Conservation (phyloP, 2,329 filamentous ascomycete genomes). For the Epichloe coenophiala region DNA sequence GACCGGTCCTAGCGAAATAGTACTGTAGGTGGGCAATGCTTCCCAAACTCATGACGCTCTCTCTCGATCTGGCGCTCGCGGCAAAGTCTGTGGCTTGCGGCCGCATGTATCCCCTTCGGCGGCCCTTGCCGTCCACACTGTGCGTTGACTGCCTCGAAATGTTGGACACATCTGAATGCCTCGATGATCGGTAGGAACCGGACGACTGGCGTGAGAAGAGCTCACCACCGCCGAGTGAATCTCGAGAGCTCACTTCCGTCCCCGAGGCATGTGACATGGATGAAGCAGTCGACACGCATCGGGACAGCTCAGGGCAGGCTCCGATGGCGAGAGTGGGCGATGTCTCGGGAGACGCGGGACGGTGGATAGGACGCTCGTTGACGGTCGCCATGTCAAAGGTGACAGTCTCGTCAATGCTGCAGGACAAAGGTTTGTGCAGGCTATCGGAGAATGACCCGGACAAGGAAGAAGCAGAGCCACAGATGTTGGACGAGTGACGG, state of each 20-base stretch:
- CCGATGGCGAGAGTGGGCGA: constrained; percentile 50
- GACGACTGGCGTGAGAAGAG: constrained; percentile 46
- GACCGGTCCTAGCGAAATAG: constrained; percentile 89
- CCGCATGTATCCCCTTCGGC: constrained; percentile 72
- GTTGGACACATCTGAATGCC: constrained; percentile 28
- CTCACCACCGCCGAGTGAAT: constrained; percentile 45
- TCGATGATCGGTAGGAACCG: constrained; percentile 36
- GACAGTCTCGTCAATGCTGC: not conserved
- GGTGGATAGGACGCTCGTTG: constrained; percentile 17
- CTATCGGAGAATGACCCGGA: not conserved
- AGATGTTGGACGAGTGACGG: not conserved
- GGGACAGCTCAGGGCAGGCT: constrained; percentile 43
- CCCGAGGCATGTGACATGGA: constrained; percentile 44
- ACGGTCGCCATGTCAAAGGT: constrained; percentile 19
- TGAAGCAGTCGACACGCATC: constrained; percentile 50
- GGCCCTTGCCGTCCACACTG: constrained; percentile 26
- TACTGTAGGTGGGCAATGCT: constrained; percentile 97
- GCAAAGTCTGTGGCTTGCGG: constrained; percentile 83
- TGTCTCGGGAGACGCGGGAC: constrained; percentile 40
- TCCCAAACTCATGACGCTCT: constrained; percentile 91
- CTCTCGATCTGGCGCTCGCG: constrained; percentile 74
- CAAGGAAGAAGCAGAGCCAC: not conserved
- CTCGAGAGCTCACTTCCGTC: constrained; percentile 33
- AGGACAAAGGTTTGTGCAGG: not conserved
- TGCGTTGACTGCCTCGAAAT: constrained; percentile 33